Percentiles rank a stretch among this genome's conserved stretches.
These are phyloP conservation scores for Aspergillus baeticus DNA, from an alignment of 495 filamentous ascomycete genomes.

Conservation along the genomic window DNA sequence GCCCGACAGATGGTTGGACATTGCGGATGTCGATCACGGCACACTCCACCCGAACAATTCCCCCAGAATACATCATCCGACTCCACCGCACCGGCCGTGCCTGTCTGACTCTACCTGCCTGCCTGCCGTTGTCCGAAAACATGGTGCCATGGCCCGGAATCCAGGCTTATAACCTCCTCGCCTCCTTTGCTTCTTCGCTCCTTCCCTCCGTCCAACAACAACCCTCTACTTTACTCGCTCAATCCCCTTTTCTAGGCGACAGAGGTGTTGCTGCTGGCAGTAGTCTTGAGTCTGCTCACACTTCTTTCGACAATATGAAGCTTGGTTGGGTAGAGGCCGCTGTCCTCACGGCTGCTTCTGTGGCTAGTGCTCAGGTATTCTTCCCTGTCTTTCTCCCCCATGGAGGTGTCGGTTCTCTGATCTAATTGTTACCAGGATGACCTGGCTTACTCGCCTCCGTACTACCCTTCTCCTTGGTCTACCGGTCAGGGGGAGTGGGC, in stretches of 20 bases:
- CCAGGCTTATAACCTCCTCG: conserved; percentile 11
- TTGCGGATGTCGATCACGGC: background rate
- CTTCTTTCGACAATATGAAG: conserved; percentile 34
- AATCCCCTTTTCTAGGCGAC: no score
- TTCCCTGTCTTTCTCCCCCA: background rate
- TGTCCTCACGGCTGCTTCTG: conserved; percentile 34
- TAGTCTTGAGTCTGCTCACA: background rate
- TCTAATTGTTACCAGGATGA: conserved; percentile 21
- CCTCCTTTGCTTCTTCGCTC: background rate
- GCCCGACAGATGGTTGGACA: background rate
- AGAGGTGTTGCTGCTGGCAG: no score
- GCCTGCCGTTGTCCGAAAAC: background rate
- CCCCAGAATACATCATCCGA: conserved; percentile 6
- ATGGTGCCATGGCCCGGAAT: conserved; percentile 10
- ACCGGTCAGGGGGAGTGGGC: conserved; percentile 70
- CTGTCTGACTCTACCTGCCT: background rate
- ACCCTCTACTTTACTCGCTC: conserved; percentile 1
- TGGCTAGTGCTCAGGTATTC: conserved; percentile 36
- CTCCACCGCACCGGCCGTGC: background rate
- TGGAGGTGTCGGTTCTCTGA: background rate
- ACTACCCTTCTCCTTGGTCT: conserved; percentile 84
- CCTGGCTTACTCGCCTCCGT: conserved; percentile 55
- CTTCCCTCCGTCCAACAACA: background rate
- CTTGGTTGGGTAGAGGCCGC: conserved; percentile 38
- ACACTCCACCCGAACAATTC: background rate